Evolutionary conservation across 2,329 filamentous ascomycete species (phyloP), one percentile per base, ranked within the genome.

Genomic region (Pseudocercospora ulei): DNA sequence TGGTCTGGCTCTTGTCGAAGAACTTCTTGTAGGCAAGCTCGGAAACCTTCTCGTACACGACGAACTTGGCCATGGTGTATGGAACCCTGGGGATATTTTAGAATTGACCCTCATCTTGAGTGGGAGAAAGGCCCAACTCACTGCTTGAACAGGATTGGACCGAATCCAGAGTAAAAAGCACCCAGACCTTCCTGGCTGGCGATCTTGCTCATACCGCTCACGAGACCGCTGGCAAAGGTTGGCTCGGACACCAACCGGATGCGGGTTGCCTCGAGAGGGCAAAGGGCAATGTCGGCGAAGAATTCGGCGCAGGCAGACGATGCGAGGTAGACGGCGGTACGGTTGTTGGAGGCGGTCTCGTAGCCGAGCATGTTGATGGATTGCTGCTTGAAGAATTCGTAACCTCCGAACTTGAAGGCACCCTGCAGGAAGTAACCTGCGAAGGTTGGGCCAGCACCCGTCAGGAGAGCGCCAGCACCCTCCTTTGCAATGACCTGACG

Each of bases 371-470:
- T 47, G 72, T 84, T 80, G 67, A 92, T 90, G 62, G 71, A 76
- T 69, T 90, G 82, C 71, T 87, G 76, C 80, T 93, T 92, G 81
- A 93, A 92, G 70, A 92, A 80, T 71, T 93, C 85, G 68, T 93
- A 93, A 64, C 85, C 85, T 65, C 85, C 85, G 66, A 90, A 90
- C 72, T 92, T 92, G 75, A 90, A 78, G 57, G 83, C 81, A 62
- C 85, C 84, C 71, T 93, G 84, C 57, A 93, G 78, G 79, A 92
- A 92, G 72, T 93, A 93, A 65, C 84, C 84, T 52, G 84, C 82
- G 54, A 78, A 78, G 61, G 84, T 92, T 58, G 84, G 85, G 55
- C 85, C 85, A 65, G 78, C 75, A 67, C 84, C 84, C 54, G 85
- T 92, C 65, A 84, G 71, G 58, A 93, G 78, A 65, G 84, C 85